Evolutionary conservation across 345 rosid species (phyloP).

Genomic region (Salix caprea): DNA sequence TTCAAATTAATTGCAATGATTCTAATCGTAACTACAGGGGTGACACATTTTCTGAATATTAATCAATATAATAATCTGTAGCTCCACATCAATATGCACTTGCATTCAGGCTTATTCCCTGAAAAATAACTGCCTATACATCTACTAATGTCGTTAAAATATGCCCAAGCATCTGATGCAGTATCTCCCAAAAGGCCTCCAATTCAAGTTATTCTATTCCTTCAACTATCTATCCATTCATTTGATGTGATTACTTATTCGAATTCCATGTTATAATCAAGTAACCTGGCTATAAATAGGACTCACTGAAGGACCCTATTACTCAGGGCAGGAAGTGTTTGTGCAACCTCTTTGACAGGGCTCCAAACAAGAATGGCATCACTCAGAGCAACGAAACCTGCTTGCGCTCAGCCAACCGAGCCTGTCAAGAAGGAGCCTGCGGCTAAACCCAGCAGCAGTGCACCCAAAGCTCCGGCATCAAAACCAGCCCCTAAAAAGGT

Average conservation of each 20-base stretch:
- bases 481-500: conserved; percentile 14
- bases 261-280: not conserved
- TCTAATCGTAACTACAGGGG: not conserved
- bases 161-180: conserved; percentile 36
- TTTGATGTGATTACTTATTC: conserved; percentile 17
- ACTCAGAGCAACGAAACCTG: conserved; percentile 49
- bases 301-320: not conserved
- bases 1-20: not conserved
- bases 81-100: not conserved
- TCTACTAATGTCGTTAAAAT: conserved; percentile 16
- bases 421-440: conserved; percentile 40
- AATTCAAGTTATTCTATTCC: conserved; percentile 28
- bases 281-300: not conserved
- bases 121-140: not conserved
- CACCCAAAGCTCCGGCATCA: conserved; percentile 32
- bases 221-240: not conserved
- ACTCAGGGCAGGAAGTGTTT: conserved; percentile 5
- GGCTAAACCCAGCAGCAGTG: not conserved
- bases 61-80: not conserved
- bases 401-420: conserved; percentile 19
- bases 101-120: not conserved
- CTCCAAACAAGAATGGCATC: conserved; percentile 39
- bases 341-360: not conserved
- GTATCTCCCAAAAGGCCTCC: conserved; percentile 11
- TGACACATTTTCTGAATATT: not conserved